Evolutionary conservation across 768 basidiomycete genomes (phyloP).

Genomic region (Boletellus emodensis): DNA sequence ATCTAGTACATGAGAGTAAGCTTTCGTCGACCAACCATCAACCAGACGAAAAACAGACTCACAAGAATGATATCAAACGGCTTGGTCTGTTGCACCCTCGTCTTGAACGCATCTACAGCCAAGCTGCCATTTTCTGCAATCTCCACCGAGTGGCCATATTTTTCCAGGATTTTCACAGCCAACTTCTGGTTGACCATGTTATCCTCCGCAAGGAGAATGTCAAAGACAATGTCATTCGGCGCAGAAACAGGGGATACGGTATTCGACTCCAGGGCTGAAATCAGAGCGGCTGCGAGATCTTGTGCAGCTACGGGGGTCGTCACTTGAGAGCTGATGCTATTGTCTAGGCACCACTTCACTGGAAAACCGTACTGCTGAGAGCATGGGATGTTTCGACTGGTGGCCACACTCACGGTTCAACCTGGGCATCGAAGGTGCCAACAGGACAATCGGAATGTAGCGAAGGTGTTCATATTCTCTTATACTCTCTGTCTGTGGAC

Average conservation of each 20-base stretch:
- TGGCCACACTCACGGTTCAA: slow-evolving; percentile 57
- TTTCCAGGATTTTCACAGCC: slow-evolving; percentile 94
- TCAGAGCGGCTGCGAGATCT: slow-evolving; percentile 87
- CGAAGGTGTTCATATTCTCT: slow-evolving; percentile 92
- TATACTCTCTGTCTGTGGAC: slow-evolving; percentile 73
- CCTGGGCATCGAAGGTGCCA: slow-evolving; percentile 73
- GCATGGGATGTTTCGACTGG: not conserved
- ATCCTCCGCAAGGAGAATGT: slow-evolving; percentile 95
- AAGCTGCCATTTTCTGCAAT: slow-evolving; percentile 96
- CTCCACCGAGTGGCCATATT: slow-evolving; percentile 92
- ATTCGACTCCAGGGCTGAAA: slow-evolving; percentile 92
- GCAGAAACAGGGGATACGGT: slow-evolving; percentile 85
- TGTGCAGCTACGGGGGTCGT: slow-evolving; percentile 86
- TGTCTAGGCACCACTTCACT: slow-evolving; percentile 97
- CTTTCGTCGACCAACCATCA: not conserved
- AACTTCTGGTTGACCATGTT: slow-evolving; percentile 95
- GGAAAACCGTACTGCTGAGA: slow-evolving; percentile 14
- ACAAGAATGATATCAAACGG: slow-evolving; percentile 93
- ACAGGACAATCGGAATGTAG: slow-evolving; percentile 92
- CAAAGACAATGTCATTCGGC: slow-evolving; percentile 82
- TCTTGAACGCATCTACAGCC: slow-evolving; percentile 89
- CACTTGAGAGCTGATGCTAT: slow-evolving; percentile 92
- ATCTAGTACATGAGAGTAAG: slow-evolving; percentile 50
- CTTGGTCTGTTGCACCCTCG: slow-evolving; percentile 59
- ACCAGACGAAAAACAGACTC: slow-evolving; percentile 28